Evolutionary conservation across 768 basidiomycete species (phyloP).

Genomic region (Boletus sp.): DNA sequence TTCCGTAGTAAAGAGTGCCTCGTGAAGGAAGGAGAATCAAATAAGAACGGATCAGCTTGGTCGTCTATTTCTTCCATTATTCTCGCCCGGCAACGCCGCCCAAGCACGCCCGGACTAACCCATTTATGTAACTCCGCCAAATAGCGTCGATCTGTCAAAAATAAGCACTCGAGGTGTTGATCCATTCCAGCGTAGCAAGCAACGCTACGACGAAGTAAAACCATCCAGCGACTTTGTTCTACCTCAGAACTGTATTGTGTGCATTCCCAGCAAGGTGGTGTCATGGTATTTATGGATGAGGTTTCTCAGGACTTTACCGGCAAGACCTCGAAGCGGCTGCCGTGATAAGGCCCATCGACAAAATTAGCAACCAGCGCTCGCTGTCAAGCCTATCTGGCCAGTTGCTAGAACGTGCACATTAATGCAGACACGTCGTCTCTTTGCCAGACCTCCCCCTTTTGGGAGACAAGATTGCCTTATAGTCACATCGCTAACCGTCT

Average conservation of each 20-base stretch:
- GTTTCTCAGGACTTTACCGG: neutral
- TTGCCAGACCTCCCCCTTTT: neutral
- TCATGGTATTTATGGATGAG: neutral
- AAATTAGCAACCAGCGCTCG: neutral
- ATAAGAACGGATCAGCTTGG: neutral
- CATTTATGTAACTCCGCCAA: conserved; percentile 9
- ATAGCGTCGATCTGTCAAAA: neutral
- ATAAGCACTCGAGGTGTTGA: neutral
- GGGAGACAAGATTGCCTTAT: neutral
- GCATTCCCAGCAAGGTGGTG: neutral
- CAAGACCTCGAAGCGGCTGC: neutral
- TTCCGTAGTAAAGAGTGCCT: conserved; percentile 2
- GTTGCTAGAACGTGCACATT: neutral
- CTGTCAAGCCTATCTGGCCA: neutral
- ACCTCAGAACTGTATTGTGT: neutral
- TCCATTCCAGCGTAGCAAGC: no score
- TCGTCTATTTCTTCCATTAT: neutral
- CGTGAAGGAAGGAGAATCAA: conserved; percentile 2
- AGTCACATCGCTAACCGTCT: neutral
- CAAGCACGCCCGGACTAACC: neutral
- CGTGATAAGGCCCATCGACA: neutral
- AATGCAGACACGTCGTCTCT: neutral
- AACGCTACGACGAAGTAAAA: neutral
- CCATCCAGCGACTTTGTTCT: neutral
- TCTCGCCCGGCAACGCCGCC: neutral